Percentiles rank a stretch among this genome's conserved stretches.
phyloP scores from a whole-genome alignment of 768 basidiomycete species.

The Lactarius deliciosus region DNA sequence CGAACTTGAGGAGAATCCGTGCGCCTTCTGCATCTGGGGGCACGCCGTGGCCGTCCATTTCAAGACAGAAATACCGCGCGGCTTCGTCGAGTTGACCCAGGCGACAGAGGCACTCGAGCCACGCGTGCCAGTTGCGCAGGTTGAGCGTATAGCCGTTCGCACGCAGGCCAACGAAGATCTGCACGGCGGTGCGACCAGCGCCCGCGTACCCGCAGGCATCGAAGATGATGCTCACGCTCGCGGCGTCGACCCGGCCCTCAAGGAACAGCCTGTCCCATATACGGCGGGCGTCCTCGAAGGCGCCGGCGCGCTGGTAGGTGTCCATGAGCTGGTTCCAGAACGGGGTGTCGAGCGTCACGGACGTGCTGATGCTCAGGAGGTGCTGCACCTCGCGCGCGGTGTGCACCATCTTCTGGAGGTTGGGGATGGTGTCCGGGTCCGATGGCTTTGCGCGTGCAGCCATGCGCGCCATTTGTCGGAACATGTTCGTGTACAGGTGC shows the following conservation, averaged over 20 bases:
- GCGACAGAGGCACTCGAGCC: constrained; percentile 85
- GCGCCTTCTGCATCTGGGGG: constrained; percentile 51
- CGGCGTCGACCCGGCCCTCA: constrained; percentile 55
- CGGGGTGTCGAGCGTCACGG: constrained; percentile 61
- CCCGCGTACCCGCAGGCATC: constrained; percentile 76
- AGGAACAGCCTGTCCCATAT: constrained; percentile 78
- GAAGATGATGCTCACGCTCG: constrained; percentile 77
- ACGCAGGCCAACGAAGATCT: constrained; percentile 53
- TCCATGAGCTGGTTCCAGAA: constrained; percentile 82
- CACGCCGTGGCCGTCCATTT: constrained; percentile 57
- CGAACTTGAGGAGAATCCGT: constrained; percentile 45
- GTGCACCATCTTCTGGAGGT: constrained; percentile 41
- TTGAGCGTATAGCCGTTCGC: constrained; percentile 54
- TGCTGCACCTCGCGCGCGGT: constrained; percentile 70
- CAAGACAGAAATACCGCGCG: constrained; percentile 55
- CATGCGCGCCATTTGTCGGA: constrained; percentile 52
- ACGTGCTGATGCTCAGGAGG: constrained; percentile 72
- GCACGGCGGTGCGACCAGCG: constrained; percentile 49
- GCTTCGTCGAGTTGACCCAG: constrained; percentile 66
- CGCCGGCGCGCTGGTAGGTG: constrained; percentile 78
- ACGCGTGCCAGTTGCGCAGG: constrained; percentile 73
- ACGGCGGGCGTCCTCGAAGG: constrained; percentile 66
- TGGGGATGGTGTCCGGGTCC: constrained; percentile 28
- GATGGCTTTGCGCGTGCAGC: constrained; percentile 35
- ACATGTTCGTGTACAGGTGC: constrained; percentile 65